phyloP scores from a whole-genome alignment of 148 eudicot genomes.

The Mesembryanthemum crystallinum region DNA sequence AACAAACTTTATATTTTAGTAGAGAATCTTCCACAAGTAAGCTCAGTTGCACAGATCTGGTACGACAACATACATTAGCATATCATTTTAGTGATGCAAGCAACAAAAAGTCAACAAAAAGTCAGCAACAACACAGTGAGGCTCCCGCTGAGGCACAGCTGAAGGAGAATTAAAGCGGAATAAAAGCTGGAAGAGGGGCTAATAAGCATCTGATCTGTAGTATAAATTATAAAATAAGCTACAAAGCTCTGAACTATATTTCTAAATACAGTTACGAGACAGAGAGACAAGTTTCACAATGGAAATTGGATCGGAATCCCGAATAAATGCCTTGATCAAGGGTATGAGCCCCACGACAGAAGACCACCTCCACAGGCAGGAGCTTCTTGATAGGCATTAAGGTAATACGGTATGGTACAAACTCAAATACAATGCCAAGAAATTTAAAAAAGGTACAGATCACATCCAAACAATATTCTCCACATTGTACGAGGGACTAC shows the following conservation, averaged over 20 bases:
- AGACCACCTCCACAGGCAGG: neutral
- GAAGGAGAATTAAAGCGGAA: neutral
- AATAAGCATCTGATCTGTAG: neutral
- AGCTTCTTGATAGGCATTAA: no score
- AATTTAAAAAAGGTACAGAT: neutral
- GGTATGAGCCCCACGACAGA: neutral
- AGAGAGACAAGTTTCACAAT: neutral
- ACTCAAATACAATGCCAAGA: neutral
- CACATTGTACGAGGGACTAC: neutral
- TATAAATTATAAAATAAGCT: neutral
- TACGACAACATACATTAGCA: neutral
- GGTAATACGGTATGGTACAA: no score
- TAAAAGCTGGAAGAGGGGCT: neutral
- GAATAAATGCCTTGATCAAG: neutral
- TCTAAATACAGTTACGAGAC: neutral
- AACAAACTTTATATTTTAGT: slow-evolving; percentile 9
- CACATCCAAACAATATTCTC: slow-evolving; percentile 2
- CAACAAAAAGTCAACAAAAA: neutral
- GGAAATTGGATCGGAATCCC: neutral
- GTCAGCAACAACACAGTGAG: neutral
- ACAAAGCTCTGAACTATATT: neutral
- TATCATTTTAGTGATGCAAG: neutral
- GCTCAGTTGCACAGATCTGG: neutral
- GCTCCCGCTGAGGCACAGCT: neutral
- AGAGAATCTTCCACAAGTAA: neutral